Base-by-base conservation (phyloP, 306 rosid species). In the Cucurbita maxima region DNA sequence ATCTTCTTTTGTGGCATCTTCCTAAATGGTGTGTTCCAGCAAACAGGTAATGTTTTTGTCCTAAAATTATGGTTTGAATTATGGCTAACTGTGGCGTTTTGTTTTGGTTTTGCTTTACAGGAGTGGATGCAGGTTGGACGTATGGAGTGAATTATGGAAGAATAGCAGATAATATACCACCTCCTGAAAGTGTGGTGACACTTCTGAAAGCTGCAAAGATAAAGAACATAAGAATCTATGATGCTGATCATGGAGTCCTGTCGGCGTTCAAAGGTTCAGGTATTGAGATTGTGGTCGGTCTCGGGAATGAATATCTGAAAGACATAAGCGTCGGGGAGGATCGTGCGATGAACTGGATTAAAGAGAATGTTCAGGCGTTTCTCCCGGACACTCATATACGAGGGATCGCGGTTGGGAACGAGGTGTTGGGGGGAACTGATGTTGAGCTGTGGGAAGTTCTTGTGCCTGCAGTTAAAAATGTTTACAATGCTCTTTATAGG, bases 111-210 rank as follows among this genome's bases (percentile, higher is more conserved):
- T 36, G 34, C 0, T 30, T 83, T 74, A 70, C 47, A 14, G 74
- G 82, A 72, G 82, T 78, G 14, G 81, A 75, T 10, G 77, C 83
- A 63, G 83, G 74, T 2, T 92, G 98, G 78, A 90, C 98, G 43
- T 90, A 94, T 74, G 98, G 98, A 77, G 85, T 90, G 22, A 87
- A 94, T 88, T 90, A 94, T 60, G 97, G 98, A 18, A 85, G 92
- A 56, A 72, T 87, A 75, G 89, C 96, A 16, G 90, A 94, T 77
- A 94, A 94, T 64, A 59, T 90, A 25, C 98, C 92, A 3, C 64
- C 96, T 12, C 98, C 98, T 0, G 64, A 84, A 0, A 83, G 92
- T 59, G 98, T 94, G 25, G 98, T 86, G 12, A 94, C 98, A 3
- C 85, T 94, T 9, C 85, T 94, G 41, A 94, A 89, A 81, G 98